Base-by-base conservation (phyloP, 306 rosid genomes). In the Trifolium pratense region DNA sequence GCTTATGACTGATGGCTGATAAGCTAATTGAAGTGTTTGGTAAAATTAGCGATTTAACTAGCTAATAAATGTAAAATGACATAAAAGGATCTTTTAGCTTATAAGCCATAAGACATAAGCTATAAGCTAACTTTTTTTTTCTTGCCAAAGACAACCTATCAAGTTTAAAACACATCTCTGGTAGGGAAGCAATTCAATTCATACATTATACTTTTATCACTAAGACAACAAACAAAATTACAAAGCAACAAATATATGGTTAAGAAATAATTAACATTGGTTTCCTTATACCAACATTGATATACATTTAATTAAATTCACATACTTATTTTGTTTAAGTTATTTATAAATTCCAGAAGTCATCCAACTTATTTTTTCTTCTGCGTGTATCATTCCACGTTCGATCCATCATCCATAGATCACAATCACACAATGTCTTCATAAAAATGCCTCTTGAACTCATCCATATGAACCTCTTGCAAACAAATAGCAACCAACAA, bases 391-490 rank as follows among this genome's bases (percentile, higher is more conserved):
- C 53, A 40, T 14, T 65, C 18, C 37, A 6, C 13, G 21, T 66
- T 65, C 3, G 20, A 20, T 20, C 0, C 2, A 55, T 52, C 29
- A 55, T 52, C 59, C 29, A 52, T 20, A 16, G 1, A 7, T 71
- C 43, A 61, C 48, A 67, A 7, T 71, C 43, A 61, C 48, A 67
- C 5, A 59, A 84, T 62, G 42, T 86, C 86, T 65, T 76, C 57
- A 1, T 83, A 87, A 56, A 90, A 86, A 34, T 81, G 79, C 32
- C 79, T 80, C 84, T 78, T 85, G 69, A 88, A 90, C 0, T 74
- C 87, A 20, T 85, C 88, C 84, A 88, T 80, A 60, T 86, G 87
- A 15, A 6, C 39, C 23, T 49, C 77, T 49, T 86, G 90, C 20
- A 88, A 67, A 71, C 85, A 84, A 61, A 88, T 36, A 9, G 83